Base-by-base conservation (phyloP, 2,329 filamentous ascomycete genomes). In the Metarhizium brunneum region DNA sequence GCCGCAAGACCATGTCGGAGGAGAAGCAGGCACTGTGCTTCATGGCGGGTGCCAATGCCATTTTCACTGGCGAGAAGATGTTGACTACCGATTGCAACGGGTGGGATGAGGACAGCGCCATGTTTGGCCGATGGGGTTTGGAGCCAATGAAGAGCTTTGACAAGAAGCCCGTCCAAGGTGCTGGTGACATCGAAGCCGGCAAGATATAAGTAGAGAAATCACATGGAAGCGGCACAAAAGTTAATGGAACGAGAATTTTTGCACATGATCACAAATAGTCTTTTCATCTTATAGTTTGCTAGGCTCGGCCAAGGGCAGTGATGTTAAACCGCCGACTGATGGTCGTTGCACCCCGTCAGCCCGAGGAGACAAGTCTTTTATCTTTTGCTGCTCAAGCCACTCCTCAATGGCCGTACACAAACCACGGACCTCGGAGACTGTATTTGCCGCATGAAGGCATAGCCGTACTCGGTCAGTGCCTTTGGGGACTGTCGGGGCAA, bases 21-120 rank as follows among this genome's bases (percentile, higher is more conserved):
- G 90, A 94, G 72, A 87, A 95, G 75, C 91, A 96, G 73, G 85
- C 90, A 14, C 69, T 92, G 61, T 95, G 90, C 71, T 96, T 95
- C 74, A 86, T 89, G 81, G 90, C 90, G 0, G 91, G 91, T 14
- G 91, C 91, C 1, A 96, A 96, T 64, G 91, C 91, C n/a, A 87
- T 96, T 38, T 96, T 96, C 68, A 96, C 91, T 0, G 91, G 91
- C 8, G 91, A 96, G 75, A 95, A 92, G 79, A 95, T 96, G 91
- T 70, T 95, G 72, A 96, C 91, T 4, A 96, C 91, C 0, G 88
- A 91, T 56, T 95, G 90, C 68, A 92, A 90, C 62, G 89, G 90
- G 35, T 96, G 89, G 88, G 90, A 94, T 59, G 88, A 95, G 71
- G 91, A 96, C 65, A 85, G 82, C 59, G 84, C 76, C 47, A 89